These are phyloP conservation scores for Candida succiphila DNA, from an alignment of 805 yeast genomes.

Conservation along the genomic window DNA sequence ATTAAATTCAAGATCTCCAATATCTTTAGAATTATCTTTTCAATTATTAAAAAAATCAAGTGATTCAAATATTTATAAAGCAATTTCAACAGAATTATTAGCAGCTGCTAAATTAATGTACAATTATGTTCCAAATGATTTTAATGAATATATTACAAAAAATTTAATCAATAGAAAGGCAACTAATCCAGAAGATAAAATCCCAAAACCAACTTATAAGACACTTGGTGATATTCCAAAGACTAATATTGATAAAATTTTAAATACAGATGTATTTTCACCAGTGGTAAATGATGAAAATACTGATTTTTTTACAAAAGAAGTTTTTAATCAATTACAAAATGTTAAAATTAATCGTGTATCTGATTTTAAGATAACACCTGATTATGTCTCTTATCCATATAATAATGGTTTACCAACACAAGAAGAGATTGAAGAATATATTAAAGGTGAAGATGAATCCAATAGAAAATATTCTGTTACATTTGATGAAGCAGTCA, in stretches of 20 bases:
- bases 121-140: conserved; percentile 33
- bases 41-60: conserved; percentile 57
- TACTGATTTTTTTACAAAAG: neutral
- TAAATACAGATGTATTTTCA: conserved; percentile 14
- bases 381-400: conserved; percentile 34
- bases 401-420: conserved; percentile 70
- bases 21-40: conserved; percentile 67
- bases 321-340: neutral
- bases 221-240: conserved; percentile 62
- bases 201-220: conserved; percentile 12
- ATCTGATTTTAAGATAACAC: conserved; percentile 26
- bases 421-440: conserved; percentile 51
- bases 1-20: conserved; percentile 58
- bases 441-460: conserved; percentile 61
- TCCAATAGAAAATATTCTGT: conserved; percentile 58
- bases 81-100: conserved; percentile 63
- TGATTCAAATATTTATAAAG: conserved; percentile 46
- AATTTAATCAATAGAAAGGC: conserved; percentile 39
- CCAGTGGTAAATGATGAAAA: conserved; percentile 8
- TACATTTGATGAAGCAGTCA: conserved; percentile 56
- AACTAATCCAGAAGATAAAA: conserved; percentile 14
- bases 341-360: conserved; percentile 9
- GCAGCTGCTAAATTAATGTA: conserved; percentile 70
- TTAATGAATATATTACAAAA: conserved; percentile 42
- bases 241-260: conserved; percentile 45